These are phyloP conservation scores for Polyrhizophydium stewartii DNA, from an alignment of 371 early-diverging fungal species.

Conservation along the genomic window DNA sequence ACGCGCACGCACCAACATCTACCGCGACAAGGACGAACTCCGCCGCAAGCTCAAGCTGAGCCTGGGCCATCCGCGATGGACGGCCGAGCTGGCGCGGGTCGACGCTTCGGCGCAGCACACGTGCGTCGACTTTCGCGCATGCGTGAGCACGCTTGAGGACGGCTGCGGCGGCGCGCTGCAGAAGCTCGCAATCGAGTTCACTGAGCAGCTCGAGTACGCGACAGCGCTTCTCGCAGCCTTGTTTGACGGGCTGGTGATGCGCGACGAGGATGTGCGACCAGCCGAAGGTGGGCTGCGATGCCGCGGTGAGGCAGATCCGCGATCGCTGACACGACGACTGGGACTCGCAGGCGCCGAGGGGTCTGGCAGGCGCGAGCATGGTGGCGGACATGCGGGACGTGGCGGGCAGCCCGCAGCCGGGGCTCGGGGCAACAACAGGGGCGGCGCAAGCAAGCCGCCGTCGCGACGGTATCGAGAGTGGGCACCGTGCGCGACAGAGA, in stretches of 20 bases:
- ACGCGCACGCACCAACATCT: background rate
- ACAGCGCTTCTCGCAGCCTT: background rate
- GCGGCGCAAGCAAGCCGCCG: too few relatives aligned
- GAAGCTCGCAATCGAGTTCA: background rate
- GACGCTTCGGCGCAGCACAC: background rate
- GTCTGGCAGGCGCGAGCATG: too few relatives aligned
- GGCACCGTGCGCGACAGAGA: background rate
- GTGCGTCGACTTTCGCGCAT: background rate
- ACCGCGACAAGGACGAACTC: background rate
- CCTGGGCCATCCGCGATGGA: conserved; percentile 1
- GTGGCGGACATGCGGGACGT: too few relatives aligned
- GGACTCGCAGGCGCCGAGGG: too few relatives aligned
- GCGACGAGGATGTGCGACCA: background rate
- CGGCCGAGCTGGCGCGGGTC: background rate
- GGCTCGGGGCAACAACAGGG: too few relatives aligned
- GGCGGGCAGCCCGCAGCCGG: too few relatives aligned
- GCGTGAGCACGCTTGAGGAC: background rate
- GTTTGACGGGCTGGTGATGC: background rate
- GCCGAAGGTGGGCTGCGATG: too few relatives aligned
- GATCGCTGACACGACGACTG: too few relatives aligned
- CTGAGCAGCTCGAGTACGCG: background rate
- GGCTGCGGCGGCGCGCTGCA: background rate
- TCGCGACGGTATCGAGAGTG: too few relatives aligned
- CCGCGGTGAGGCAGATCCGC: too few relatives aligned
- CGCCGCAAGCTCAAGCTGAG: background rate